A percentile compares a stretch with the other conserved stretches of the same genome.
Conservation (phyloP, 106 monocot genomes). For the Agapanthus africanus region DNA sequence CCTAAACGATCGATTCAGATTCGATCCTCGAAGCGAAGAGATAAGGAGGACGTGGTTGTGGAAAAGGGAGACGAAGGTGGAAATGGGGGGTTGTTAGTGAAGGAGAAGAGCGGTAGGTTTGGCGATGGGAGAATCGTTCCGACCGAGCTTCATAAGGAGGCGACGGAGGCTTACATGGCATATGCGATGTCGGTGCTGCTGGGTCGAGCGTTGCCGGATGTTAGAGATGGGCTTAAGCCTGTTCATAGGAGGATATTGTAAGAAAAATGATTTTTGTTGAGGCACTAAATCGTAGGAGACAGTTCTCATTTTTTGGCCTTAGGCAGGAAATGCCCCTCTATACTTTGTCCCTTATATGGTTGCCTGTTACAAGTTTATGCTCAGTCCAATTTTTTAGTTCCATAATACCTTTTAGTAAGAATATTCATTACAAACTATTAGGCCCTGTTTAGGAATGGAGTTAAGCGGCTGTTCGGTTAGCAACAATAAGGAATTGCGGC, state of each 20-base stretch:
- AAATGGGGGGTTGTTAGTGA: constrained; percentile 37
- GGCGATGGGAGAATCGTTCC: constrained; percentile 54
- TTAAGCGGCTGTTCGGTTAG: too few species aligned
- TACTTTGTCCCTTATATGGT: neutral
- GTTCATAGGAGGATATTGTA: constrained; percentile 94
- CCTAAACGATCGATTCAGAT: constrained; percentile 17
- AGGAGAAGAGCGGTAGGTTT: constrained; percentile 28
- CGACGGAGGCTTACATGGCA: constrained; percentile 91
- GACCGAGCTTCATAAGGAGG: constrained; percentile 88
- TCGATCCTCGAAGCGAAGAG: constrained; percentile 27
- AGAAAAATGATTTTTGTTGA: constrained; percentile 14
- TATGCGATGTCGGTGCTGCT: constrained; percentile 98
- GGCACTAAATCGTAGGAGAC: too few species aligned
- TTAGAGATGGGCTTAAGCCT: constrained; percentile 90
- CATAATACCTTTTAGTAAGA: neutral
- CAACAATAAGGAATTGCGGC: too few species aligned
- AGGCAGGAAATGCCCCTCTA: neutral
- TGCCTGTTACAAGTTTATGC: neutral
- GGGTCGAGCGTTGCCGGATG: constrained; percentile 91
- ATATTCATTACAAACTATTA: neutral
- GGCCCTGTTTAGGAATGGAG: too few species aligned
- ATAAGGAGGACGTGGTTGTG: constrained; percentile 17
- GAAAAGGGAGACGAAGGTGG: constrained; percentile 27
- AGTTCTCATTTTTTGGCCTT: neutral
- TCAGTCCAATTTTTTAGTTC: neutral